These are phyloP conservation scores for Pleurotus sapidus DNA, from an alignment of 768 basidiomycete species.

Conservation along the genomic window DNA sequence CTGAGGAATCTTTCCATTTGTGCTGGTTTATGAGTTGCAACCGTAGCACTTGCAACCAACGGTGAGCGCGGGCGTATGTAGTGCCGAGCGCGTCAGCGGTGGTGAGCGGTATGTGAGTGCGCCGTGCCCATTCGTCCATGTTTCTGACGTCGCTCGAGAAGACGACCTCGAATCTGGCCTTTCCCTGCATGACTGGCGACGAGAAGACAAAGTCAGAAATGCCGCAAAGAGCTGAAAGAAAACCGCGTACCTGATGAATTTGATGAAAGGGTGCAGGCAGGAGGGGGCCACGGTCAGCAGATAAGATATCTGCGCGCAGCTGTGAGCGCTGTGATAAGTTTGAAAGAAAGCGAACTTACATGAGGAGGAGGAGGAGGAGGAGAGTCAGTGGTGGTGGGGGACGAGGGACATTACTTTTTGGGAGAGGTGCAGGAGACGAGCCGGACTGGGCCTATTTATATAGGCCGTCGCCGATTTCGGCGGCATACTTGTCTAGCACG, in stretches of 20 bases:
- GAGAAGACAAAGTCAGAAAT: background rate
- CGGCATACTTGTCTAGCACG: conserved; percentile 9
- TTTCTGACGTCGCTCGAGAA: conserved; percentile 79
- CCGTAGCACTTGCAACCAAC: conserved; percentile 67
- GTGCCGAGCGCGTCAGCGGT: conserved; percentile 80
- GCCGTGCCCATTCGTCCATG: conserved; percentile 81
- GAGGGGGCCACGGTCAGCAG: background rate
- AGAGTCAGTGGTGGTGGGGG: background rate
- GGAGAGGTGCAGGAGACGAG: background rate
- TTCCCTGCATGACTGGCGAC: conserved; percentile 26
- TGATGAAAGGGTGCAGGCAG: background rate
- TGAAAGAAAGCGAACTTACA: background rate
- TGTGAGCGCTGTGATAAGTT: background rate
- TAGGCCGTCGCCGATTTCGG: conserved; percentile 9
- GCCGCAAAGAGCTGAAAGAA: too few species aligned
- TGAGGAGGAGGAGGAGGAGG: background rate
- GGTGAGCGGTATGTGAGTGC: conserved; percentile 78
- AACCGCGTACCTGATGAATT: too few species aligned
- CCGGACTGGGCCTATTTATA: conserved; percentile 8
- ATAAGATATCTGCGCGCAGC: conserved; percentile 4
- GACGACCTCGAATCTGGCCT: conserved; percentile 54
- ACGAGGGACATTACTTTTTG: conserved; percentile 7
- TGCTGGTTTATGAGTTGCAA: conserved; percentile 62
- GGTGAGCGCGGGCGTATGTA: conserved; percentile 78
- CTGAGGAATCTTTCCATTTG: conserved; percentile 62